These are phyloP conservation scores for Striga hermonthica DNA, from an alignment of 305 asterid species.

Conservation along the genomic window DNA sequence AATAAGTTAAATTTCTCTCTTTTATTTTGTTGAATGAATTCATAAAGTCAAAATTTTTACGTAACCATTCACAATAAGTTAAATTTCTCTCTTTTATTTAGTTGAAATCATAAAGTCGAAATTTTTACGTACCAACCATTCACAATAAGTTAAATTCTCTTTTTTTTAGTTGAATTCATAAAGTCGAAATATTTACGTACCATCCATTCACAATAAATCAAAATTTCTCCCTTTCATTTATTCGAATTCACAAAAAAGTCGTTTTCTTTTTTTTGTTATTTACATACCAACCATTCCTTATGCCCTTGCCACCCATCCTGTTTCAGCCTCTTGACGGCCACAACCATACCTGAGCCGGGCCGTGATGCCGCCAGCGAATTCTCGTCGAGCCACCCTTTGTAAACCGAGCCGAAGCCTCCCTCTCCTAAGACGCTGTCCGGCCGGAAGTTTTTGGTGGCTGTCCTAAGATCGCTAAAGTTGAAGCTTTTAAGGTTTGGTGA, in stretches of 20 bases:
- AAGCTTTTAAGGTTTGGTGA: constrained; percentile 72
- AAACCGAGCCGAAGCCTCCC: too few relatives aligned
- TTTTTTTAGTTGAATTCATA: too few relatives aligned
- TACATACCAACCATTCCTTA: constrained; percentile 97
- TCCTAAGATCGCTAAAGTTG: constrained; percentile 55
- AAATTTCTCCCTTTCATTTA: not conserved
- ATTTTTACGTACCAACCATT: constrained; percentile 37
- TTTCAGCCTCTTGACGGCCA: constrained; percentile 75
- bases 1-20: too few relatives aligned
- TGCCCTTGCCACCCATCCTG: constrained; percentile 95
- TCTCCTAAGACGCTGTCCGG: constrained; percentile 38
- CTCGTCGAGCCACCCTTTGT: constrained; percentile 32
- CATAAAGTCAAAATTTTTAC: constrained; percentile 48
- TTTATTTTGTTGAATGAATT: too few relatives aligned
- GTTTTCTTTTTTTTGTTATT: too few relatives aligned
- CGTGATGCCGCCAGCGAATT: constrained; percentile 48
- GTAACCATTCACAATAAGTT: not conserved
- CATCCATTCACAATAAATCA: too few relatives aligned
- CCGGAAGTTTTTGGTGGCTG: constrained; percentile 73
- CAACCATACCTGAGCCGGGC: constrained; percentile 65
- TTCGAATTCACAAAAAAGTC: too few relatives aligned
- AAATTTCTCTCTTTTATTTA: too few relatives aligned
- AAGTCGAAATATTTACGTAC: too few relatives aligned
- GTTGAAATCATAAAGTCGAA: constrained; percentile 32
- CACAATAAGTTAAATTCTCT: too few relatives aligned